Evolutionary conservation across 768 basidiomycete genomes (phyloP).

Genomic region (Leccinum subtestaceum): DNA sequence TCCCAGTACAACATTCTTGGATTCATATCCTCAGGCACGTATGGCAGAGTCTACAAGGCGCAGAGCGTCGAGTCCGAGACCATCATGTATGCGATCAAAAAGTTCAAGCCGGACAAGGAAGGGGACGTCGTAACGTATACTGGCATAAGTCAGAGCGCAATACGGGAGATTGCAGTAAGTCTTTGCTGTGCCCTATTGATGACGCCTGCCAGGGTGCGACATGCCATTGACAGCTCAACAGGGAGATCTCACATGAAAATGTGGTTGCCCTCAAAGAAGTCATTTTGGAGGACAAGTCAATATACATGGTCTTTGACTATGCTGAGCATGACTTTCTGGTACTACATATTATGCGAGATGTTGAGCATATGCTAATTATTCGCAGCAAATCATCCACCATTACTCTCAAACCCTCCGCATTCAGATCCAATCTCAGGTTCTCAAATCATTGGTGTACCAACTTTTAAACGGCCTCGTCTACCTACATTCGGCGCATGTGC

Average conservation of each 20-base stretch:
- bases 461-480: conserved; percentile 92
- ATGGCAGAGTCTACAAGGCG: conserved; percentile 98
- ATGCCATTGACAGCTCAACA: conserved; percentile 63
- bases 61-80: conserved; percentile 68
- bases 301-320: conserved; percentile 99
- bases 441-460: conserved; percentile 93
- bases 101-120: conserved; percentile 99
- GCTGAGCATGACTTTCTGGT: conserved; percentile 98
- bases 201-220: conserved; percentile 14
- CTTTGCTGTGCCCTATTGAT: not conserved
- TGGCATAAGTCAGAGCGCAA: conserved; percentile 96
- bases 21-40: conserved; percentile 97
- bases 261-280: conserved; percentile 90
- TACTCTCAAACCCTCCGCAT: conserved; percentile 87
- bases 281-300: conserved; percentile 96
- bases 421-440: conserved; percentile 69
- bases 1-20: conserved; percentile 91
- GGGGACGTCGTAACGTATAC: conserved; percentile 95
- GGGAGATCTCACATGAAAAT: conserved; percentile 89
- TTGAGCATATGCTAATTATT: not conserved
- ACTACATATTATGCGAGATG: not conserved
- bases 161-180: conserved; percentile 90
- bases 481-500: conserved; percentile 90
- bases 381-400: conserved; percentile 97
- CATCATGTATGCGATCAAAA: conserved; percentile 92